These are phyloP conservation scores for Vigna nakashimae DNA, from an alignment of 306 rosid genomes.

Conservation along the genomic window DNA sequence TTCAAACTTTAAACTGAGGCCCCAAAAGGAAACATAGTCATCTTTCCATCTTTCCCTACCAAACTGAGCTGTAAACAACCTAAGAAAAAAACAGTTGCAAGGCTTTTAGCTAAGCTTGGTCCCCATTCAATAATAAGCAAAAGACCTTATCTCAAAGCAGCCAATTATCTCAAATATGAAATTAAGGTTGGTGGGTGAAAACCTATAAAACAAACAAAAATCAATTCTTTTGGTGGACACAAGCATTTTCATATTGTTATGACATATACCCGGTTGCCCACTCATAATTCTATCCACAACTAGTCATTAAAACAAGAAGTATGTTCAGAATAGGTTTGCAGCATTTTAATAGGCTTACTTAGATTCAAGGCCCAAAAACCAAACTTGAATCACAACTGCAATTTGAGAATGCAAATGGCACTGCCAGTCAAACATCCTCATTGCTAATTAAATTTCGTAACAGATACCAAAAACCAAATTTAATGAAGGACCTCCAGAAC, in stretches of 20 bases:
- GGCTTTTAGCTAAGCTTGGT: background rate
- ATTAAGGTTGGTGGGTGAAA: background rate
- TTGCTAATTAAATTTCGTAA: constrained; percentile 19
- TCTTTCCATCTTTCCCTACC: background rate
- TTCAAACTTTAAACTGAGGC: background rate
- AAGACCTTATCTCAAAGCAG: background rate
- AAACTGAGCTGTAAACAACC: background rate
- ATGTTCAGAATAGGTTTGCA: background rate
- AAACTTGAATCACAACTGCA: constrained; percentile 4
- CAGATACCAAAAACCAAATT: constrained; percentile 5
- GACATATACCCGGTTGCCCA: background rate
- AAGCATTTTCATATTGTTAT: background rate
- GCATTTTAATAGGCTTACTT: background rate
- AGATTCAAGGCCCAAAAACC: constrained; percentile 5
- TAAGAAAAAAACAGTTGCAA: background rate
- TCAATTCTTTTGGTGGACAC: background rate
- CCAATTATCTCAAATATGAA: background rate
- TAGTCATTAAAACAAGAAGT: background rate
- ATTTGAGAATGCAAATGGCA: constrained; percentile 1
- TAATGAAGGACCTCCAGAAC: constrained; percentile 9
- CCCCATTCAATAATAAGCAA: background rate
- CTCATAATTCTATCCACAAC: background rate
- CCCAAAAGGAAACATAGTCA: background rate
- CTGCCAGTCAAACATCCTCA: background rate
- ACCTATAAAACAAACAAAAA: background rate